These are phyloP conservation scores for maize (Zea mays) DNA, from an alignment of 176 grass and related monocot species.

Conservation along the genomic window DNA sequence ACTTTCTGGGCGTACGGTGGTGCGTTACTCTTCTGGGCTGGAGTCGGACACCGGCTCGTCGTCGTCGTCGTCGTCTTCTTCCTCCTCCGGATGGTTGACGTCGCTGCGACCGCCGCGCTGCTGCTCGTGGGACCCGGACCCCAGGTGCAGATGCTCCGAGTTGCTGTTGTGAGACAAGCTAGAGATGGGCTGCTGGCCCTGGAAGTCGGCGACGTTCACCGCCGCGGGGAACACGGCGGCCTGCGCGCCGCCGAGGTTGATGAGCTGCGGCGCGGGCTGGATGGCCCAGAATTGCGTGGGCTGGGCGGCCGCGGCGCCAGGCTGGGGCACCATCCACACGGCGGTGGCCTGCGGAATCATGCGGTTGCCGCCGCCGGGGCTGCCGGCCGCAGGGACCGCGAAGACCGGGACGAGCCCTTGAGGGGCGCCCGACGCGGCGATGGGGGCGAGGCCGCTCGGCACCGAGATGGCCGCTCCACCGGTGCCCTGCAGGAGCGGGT, in stretches of 20 bases:
- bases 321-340: conserved; percentile 80
- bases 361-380: conserved; percentile 32
- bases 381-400: conserved; percentile 46
- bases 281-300: conserved; percentile 75
- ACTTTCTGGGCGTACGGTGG: conserved; percentile 30
- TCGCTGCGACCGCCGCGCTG: conserved; percentile 22
- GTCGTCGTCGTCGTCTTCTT: conserved; percentile 57
- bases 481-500: conserved; percentile 63
- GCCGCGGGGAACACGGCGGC: conserved; percentile 40
- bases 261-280: conserved; percentile 66
- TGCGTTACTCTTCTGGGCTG: conserved; percentile 47
- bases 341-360: conserved; percentile 78
- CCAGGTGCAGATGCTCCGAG: conserved; percentile 27
- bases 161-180: conserved; percentile 39
- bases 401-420: conserved; percentile 75
- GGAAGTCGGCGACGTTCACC: conserved; percentile 45
- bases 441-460: conserved; percentile 71
- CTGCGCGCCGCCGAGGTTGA: conserved; percentile 62
- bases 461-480: conserved; percentile 59
- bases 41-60: conserved; percentile 73
- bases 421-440: conserved; percentile 33
- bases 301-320: conserved; percentile 31
- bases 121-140: conserved; percentile 43
- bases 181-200: conserved; percentile 34
- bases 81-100: conserved; percentile 49